Percentiles rank a stretch among this genome's conserved stretches.
Evolutionary conservation across 768 basidiomycete species (phyloP).

Genomic region (Phylloporus arenicola): DNA sequence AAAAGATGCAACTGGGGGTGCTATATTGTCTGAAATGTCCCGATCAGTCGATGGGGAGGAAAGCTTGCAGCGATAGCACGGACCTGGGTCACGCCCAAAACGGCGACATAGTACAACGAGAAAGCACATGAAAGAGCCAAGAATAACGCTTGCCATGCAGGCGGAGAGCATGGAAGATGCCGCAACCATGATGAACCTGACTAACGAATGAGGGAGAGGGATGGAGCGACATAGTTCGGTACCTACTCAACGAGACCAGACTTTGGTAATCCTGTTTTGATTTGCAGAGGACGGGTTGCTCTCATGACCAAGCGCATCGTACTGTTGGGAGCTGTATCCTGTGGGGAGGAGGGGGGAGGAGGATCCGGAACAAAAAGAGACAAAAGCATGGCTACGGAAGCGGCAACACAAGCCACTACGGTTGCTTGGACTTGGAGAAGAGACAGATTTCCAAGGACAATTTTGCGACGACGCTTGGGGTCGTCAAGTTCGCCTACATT

Average conservation of each 20-base stretch:
- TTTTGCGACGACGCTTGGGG: constrained; percentile 49
- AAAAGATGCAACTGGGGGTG: constrained; percentile 88
- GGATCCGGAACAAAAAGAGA: constrained; percentile 53
- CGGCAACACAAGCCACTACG: constrained; percentile 82
- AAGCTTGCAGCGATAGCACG: constrained; percentile 7
- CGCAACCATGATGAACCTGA: constrained; percentile 71
- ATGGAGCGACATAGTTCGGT: neutral
- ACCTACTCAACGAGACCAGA: constrained; percentile 38
- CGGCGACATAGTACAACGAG: constrained; percentile 75
- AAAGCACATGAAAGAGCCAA: constrained; percentile 90
- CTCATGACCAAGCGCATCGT: constrained; percentile 10
- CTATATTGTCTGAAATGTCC: constrained; percentile 73
- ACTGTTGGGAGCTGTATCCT: constrained; percentile 7
- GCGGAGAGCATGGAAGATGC: constrained; percentile 78
- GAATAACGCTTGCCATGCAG: constrained; percentile 65
- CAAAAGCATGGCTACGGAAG: constrained; percentile 68
- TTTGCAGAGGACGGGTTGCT: constrained; percentile 22
- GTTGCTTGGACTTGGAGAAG: constrained; percentile 93
- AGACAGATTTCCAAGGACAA: constrained; percentile 77
- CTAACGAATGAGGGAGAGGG: constrained; percentile 5
- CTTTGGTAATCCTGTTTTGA: constrained; percentile 28
- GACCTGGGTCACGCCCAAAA: constrained; percentile 80
- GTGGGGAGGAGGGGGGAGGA: constrained; percentile 7
- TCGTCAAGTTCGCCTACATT: constrained; percentile 91
- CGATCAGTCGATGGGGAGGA: neutral